Evolutionary conservation across 345 rosid genomes (phyloP), one percentile per base, ranked within the genome.

Genomic region (Kernera saxatilis): DNA sequence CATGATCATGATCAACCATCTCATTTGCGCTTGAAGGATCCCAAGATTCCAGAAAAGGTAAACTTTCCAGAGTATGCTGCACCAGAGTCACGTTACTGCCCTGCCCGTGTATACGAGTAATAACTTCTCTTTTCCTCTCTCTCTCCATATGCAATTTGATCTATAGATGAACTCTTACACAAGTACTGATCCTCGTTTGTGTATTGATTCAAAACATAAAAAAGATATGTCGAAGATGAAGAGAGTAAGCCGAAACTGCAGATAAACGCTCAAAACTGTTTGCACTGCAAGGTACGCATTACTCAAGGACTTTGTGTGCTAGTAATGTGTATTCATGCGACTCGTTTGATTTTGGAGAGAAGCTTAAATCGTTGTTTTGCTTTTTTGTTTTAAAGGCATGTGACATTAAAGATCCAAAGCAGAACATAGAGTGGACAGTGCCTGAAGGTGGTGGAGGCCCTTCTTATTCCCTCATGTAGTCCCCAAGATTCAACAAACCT

Each of bases 401-500:
- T 36, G 94, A 87, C 71, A 87, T 90, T 69, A 93, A 93, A 73
- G 98, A 93, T 67, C 97, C 97, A 52, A 90, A 85, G 82, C 97
- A 93, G 78, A 93, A 93, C 79, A 88, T 88, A 32, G 83, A 87
- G 70, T 91, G 98, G 98, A 91, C 94, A 3, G 94, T 91, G 39
- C 97, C 98, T 23, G 98, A 86, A 81, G 98, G 97, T 12, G 96
- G 98, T 3, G 98, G 98, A 8, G 97, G 98, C 23, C 97, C 97
- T 10, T 86, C 92, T 48, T 93, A 93, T 82, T 84, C 96, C 26
- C 76, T 84, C 57, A 84, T 90, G 97, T 93, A 85, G 79, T 50
- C 51, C 21, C 54, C 41, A 43, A 19, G 9, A 3, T 40, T n/a
- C 35, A 26, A 15, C 2, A 45, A 45, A 21, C 8, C 49, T 48